These are phyloP conservation scores for Thraustochytrium striatum DNA, from an alignment of 352 stramenopile species.

Conservation along the genomic window DNA sequence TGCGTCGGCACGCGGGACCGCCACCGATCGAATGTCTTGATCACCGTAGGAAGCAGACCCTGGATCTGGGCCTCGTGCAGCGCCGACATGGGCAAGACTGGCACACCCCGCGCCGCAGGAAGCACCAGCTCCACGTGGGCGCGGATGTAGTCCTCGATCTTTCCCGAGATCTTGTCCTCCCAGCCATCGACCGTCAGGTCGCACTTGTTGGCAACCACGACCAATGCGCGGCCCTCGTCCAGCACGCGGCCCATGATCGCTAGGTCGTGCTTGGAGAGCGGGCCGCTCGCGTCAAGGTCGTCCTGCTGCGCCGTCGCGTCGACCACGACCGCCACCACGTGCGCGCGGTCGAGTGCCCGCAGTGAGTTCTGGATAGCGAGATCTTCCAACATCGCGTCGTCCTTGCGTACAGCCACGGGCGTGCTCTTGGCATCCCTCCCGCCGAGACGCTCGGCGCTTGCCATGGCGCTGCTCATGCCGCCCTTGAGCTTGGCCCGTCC, in stretches of 20 bases:
- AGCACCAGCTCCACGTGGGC: constrained; percentile 37
- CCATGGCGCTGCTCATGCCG: not conserved
- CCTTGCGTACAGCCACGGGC: not conserved
- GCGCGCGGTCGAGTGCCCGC: constrained; percentile 49
- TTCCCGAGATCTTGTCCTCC: constrained; percentile 19
- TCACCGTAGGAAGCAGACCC: constrained; percentile 47
- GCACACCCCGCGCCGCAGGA: constrained; percentile 30
- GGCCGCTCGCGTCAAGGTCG: constrained; percentile 41
- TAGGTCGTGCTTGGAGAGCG: constrained; percentile 54
- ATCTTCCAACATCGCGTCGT: constrained; percentile 49
- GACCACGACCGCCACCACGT: constrained; percentile 56
- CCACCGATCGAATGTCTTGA: constrained; percentile 56
- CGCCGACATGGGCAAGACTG: constrained; percentile 53
- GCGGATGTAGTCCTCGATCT: constrained; percentile 30
- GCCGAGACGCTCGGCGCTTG: constrained; percentile 29
- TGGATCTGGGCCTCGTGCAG: constrained; percentile 45
- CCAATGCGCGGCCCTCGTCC: constrained; percentile 54
- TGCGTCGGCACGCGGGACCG: constrained; percentile 51
- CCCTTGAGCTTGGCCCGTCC: constrained; percentile 24
- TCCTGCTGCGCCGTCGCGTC: constrained; percentile 47
- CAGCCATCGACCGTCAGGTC: constrained; percentile 49
- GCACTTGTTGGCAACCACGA: constrained; percentile 56
- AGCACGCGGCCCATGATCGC: constrained; percentile 49
- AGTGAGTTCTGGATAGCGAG: constrained; percentile 49
- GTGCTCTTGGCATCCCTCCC: not conserved